Conservation (phyloP, 495 filamentous ascomycete genomes). For the Trichocladium uniseriatum region DNA sequence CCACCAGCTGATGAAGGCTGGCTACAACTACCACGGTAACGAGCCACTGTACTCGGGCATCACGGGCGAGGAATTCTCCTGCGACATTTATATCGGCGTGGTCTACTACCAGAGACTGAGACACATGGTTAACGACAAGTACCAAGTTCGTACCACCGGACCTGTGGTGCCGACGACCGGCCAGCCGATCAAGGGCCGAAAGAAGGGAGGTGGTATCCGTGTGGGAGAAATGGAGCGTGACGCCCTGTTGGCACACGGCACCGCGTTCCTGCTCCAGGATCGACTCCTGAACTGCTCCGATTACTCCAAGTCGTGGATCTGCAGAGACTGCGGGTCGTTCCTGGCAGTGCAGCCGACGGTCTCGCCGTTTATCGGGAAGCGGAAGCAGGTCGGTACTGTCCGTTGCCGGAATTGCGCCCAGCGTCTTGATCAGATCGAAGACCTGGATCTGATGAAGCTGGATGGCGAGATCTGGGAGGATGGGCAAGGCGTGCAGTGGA, state of each 20-base stretch:
- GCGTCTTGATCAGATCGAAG: slow-evolving; percentile 45
- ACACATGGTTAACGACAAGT: slow-evolving; percentile 99
- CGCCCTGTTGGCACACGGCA: slow-evolving; percentile 85
- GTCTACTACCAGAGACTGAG: slow-evolving; percentile 96
- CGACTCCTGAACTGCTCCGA: slow-evolving; percentile 95
- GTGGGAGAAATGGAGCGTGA: slow-evolving; percentile 99
- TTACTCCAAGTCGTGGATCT: slow-evolving; percentile 79
- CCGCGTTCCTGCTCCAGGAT: slow-evolving; percentile 90
- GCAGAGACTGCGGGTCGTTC: slow-evolving; percentile 79
- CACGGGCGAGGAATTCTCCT: slow-evolving; percentile 85
- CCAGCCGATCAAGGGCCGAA: slow-evolving; percentile 92
- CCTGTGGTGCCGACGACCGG: slow-evolving; percentile 81
- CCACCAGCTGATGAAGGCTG: slow-evolving; percentile 83
- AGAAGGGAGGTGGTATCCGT: slow-evolving; percentile 93
- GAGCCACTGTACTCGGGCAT: slow-evolving; percentile 97
- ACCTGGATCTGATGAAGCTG: slow-evolving; percentile 47
- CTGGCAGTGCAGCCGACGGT: slow-evolving; percentile 72
- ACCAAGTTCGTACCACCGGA: slow-evolving; percentile 93
- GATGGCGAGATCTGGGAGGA: slow-evolving; percentile 83
- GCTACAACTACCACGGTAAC: slow-evolving; percentile 97
- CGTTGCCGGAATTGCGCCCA: slow-evolving; percentile 78
- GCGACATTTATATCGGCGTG: slow-evolving; percentile 92
- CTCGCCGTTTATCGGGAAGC: slow-evolving; percentile 55
- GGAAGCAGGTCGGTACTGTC: slow-evolving; percentile 45
- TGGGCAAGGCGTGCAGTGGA: slow-evolving; percentile 66